These are phyloP conservation scores for Lasiodiplodia theobromae DNA, from an alignment of 2,329 filamentous ascomycete genomes.

Conservation along the genomic window DNA sequence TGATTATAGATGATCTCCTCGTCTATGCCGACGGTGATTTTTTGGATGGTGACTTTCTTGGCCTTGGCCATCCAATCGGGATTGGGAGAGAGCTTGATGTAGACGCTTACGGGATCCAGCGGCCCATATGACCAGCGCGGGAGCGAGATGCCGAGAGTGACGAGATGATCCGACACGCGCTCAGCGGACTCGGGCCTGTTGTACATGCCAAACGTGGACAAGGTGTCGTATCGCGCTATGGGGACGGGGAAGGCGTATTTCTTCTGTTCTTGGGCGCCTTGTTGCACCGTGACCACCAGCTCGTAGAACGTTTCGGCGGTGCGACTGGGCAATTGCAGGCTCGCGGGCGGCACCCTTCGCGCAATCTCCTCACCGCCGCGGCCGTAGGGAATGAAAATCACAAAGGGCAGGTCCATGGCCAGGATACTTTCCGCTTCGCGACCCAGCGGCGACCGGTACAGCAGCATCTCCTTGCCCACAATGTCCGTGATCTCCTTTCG, in stretches of 20 bases:
- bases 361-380: slow-evolving; percentile 89
- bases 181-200: slow-evolving; percentile 92
- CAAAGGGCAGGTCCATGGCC: slow-evolving; percentile 95
- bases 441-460: slow-evolving; percentile 85
- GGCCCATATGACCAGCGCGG: slow-evolving; percentile 97
- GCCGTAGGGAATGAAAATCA: slow-evolving; percentile 96
- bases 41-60: slow-evolving; percentile 88
- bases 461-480: slow-evolving; percentile 92
- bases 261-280: slow-evolving; percentile 84
- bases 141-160: slow-evolving; percentile 89
- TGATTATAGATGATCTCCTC: slow-evolving; percentile 99
- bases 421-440: slow-evolving; percentile 88
- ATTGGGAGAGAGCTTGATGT: slow-evolving; percentile 92
- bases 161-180: slow-evolving; percentile 84
- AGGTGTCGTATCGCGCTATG: slow-evolving; percentile 89
- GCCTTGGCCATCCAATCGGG: slow-evolving; percentile 91
- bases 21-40: slow-evolving; percentile 91
- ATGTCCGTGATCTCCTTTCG: slow-evolving; percentile 90
- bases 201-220: slow-evolving; percentile 99
- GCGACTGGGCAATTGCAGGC: slow-evolving; percentile 85
- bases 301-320: slow-evolving; percentile 99
- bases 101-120: slow-evolving; percentile 92
- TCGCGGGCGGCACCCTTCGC: slow-evolving; percentile 88
- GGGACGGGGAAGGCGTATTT: slow-evolving; percentile 93
- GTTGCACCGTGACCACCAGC: slow-evolving; percentile 92